Base-by-base conservation (phyloP, 2,329 filamentous ascomycete genomes). In the Colletotrichum trifolii region DNA sequence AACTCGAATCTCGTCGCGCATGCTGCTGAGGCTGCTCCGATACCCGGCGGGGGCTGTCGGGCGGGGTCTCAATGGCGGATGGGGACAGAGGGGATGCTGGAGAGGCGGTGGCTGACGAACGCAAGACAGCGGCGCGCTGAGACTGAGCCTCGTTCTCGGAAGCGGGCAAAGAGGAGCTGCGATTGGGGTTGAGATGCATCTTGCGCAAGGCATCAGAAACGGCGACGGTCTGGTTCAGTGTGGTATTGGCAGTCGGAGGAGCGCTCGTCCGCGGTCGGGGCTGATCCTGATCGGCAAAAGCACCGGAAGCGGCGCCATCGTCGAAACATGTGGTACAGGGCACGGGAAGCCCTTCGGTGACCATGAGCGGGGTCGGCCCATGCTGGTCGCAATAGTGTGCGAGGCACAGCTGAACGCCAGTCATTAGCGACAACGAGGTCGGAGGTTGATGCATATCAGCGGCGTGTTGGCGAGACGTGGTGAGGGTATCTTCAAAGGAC, bases 341-440 rank as follows among this genome's bases (percentile, higher is more conserved):
- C 11, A 87, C 85, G 2, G 87, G 86, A 12, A 89, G 77, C 53
- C 87, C 88, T 74, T 91, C 88, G 40, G 89, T 91, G 71, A 90
- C 88, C 85, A 91, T 89, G 64, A 91, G 76, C 54, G 88, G 88
- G 50, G 88, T 91, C 53, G 89, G 89, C 67, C 89, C 89, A 77
- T 91, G 89, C 68, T 87, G 82, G 75, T 91, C 89, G 82, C 89
- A 91, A 74, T 90, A 91, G 75, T 91, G 88, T 71, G 89, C 89
- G 71, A 91, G 82, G 75, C 87, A 90, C 73, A 91, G 79, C 88
- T 91, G 84, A 64, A 87, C 50, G 48, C 64, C 63, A 35, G 69
- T 68, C 55, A 68, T 68, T 68, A 68, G 65, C 54, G 63, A 64
- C 57, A 54, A 53, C 15, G 60, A 46, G 10, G 59, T 59, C 11